Conservation (phyloP, 1,284 basidiomycete genomes). For the Rhizoctonia solani region DNA sequence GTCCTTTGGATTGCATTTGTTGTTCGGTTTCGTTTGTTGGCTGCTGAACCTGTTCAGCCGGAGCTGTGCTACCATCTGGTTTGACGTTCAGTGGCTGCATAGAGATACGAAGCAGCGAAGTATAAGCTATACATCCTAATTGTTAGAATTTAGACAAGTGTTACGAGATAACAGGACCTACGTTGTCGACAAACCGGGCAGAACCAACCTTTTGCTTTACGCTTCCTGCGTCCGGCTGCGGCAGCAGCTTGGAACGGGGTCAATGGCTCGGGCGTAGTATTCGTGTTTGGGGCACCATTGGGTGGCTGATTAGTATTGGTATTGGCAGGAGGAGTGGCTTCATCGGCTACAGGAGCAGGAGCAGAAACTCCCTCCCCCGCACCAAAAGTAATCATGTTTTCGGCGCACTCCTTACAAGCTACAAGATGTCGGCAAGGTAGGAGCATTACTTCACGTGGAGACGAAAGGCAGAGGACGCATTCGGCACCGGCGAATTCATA, state of each 20-base stretch:
- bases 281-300: conserved; percentile 6
- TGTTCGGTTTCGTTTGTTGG: not conserved
- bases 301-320: conserved; percentile 32
- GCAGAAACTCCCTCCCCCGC: conserved; percentile 68
- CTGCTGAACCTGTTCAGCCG: not conserved
- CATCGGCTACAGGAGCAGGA: conserved; percentile 35
- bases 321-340: conserved; percentile 35
- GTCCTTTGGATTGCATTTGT: conserved; percentile 19
- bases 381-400: conserved; percentile 94
- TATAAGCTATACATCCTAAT: conserved; percentile 64
- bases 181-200: conserved; percentile 91
- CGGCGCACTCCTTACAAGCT: conserved; percentile 87
- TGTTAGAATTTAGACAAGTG: not conserved
- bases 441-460: conserved; percentile 84
- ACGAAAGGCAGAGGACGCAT: conserved; percentile 84
- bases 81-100: conserved; percentile 42
- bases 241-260: conserved; percentile 40
- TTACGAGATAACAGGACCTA: conserved; percentile 48
- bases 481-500: conserved; percentile 82
- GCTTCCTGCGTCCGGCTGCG: conserved; percentile 61
- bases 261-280: conserved; percentile 32
- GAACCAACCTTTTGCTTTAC: conserved; percentile 93
- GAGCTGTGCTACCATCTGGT: not conserved
- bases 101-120: conserved; percentile 81
- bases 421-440: conserved; percentile 89